A percentile compares a stretch with the other conserved stretches of the same genome.
These are phyloP conservation scores for Ophiostoma montium DNA, from an alignment of 2,329 filamentous ascomycete genomes.

Conservation along the genomic window DNA sequence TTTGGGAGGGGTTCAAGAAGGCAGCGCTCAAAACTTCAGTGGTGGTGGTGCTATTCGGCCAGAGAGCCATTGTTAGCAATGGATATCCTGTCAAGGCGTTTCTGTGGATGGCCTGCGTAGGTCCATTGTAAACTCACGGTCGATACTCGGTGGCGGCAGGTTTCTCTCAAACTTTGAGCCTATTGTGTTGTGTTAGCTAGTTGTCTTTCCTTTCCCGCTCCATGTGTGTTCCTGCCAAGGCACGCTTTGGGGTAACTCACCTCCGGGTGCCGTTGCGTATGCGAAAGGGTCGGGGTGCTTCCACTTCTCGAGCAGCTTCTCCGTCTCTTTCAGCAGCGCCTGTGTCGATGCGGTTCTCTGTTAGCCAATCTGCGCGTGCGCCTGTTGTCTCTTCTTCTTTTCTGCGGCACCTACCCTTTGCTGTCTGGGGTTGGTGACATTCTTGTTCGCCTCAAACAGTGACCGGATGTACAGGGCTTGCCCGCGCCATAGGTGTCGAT, in stretches of 20 bases:
- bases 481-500: slow-evolving; percentile 84
- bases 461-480: slow-evolving; percentile 93
- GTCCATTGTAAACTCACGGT: slow-evolving; percentile 46
- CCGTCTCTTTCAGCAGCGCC: slow-evolving; percentile 76
- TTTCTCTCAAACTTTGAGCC: slow-evolving; percentile 96
- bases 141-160: slow-evolving; percentile 62
- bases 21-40: slow-evolving; percentile 29
- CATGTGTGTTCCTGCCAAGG: too few relatives aligned
- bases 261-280: slow-evolving; percentile 82
- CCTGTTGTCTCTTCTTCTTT: background rate
- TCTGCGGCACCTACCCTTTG: slow-evolving; percentile 56
- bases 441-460: slow-evolving; percentile 85
- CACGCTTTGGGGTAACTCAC: slow-evolving; percentile 28
- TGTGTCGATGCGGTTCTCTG: slow-evolving; percentile 24
- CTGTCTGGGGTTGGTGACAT: slow-evolving; percentile 71
- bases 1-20: background rate
- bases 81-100: too few relatives aligned
- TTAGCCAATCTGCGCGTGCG: background rate
- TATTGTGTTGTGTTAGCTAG: slow-evolving; percentile 21
- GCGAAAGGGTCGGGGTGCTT: slow-evolving; percentile 94
- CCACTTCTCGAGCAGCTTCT: slow-evolving; percentile 80
- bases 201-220: background rate
- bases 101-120: too few relatives aligned
- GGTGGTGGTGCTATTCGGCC: slow-evolving; percentile 31
- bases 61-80: slow-evolving; percentile 12